phyloP scores from a whole-genome alignment of 2,329 filamentous ascomycete species.

The Hypoxylon rubiginosum region DNA sequence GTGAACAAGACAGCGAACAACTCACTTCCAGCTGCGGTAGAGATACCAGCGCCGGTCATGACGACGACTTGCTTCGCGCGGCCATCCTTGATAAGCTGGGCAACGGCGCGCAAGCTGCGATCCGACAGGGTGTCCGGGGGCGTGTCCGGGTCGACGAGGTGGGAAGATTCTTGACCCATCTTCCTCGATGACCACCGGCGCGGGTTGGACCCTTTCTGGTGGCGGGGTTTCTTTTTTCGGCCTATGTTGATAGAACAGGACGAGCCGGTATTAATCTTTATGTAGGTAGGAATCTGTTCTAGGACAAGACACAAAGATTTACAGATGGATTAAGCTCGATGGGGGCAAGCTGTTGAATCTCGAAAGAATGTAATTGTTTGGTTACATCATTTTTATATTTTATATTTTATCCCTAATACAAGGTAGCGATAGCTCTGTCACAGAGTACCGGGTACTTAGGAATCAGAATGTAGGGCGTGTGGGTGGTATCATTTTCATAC shows the following conservation, averaged over 20 bases:
- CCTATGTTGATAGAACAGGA: slow-evolving; percentile 41
- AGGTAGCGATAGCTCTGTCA: neutral
- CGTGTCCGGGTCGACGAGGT: slow-evolving; percentile 73
- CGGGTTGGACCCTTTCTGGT: slow-evolving; percentile 41
- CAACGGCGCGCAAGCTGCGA: slow-evolving; percentile 79
- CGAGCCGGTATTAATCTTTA: neutral
- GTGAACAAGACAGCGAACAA: neutral
- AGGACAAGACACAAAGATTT: neutral
- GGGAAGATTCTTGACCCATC: slow-evolving; percentile 91
- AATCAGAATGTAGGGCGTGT: too few relatives aligned
- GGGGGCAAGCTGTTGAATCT: neutral
- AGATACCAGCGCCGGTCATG: slow-evolving; percentile 92
- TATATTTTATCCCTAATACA: too few relatives aligned
- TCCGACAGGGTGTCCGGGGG: slow-evolving; percentile 74
- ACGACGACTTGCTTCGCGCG: slow-evolving; percentile 80
- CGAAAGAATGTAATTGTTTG: neutral
- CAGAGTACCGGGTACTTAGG: too few relatives aligned
- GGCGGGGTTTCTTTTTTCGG: slow-evolving; percentile 46
- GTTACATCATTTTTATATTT: slow-evolving; percentile 1
- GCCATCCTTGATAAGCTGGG: slow-evolving; percentile 82
- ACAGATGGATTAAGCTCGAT: neutral
- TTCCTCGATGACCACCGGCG: slow-evolving; percentile 55
- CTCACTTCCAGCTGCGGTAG: slow-evolving; percentile 76
- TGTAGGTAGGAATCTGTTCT: neutral
- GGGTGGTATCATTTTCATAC: neutral